Evolutionary conservation across 2,329 filamentous ascomycete genomes (phyloP).

Genomic region (Pseudocercospora crystallina): DNA sequence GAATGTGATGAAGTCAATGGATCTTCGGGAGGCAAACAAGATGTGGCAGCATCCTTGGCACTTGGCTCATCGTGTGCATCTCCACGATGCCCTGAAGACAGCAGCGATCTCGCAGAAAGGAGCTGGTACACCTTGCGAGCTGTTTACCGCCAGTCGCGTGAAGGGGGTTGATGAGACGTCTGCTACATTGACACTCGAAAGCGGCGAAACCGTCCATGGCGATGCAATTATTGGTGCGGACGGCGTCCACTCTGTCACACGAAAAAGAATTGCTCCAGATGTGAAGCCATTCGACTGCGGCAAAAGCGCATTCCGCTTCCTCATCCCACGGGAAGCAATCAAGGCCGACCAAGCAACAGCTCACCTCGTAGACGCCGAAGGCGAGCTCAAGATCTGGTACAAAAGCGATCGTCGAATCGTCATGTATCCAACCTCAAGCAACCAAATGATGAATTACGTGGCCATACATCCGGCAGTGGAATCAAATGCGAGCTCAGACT

Average conservation of each 20-base stretch:
- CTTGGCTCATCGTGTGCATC: conserved; percentile 32
- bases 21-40: conserved; percentile 40
- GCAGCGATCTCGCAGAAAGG: conserved; percentile 24
- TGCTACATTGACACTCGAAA: conserved; percentile 28
- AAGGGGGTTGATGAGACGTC: conserved; percentile 24
- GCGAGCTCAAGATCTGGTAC: conserved; percentile 46
- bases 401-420: conserved; percentile 46
- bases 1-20: conserved; percentile 33
- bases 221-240: conserved; percentile 37
- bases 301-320: conserved; percentile 59
- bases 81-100: conserved; percentile 32
- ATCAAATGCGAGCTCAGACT: conserved; percentile 26
- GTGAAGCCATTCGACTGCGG: conserved; percentile 40
- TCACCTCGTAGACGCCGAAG: conserved; percentile 31
- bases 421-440: conserved; percentile 49
- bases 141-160: conserved; percentile 29
- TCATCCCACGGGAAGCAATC: conserved; percentile 49
- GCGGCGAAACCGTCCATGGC: conserved; percentile 28
- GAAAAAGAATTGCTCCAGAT: conserved; percentile 25
- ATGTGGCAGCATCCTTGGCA: conserved; percentile 47
- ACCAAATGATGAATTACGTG: conserved; percentile 49
- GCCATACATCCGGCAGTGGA: conserved; percentile 41
- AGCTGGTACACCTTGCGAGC: conserved; percentile 25
- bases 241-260: conserved; percentile 31
- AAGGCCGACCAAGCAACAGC: conserved; percentile 44